A percentile compares a stretch with the other conserved stretches of the same genome.
Conservation (phyloP, 2,329 filamentous ascomycete species). For the Paecilomyces dactylethromorphus region DNA sequence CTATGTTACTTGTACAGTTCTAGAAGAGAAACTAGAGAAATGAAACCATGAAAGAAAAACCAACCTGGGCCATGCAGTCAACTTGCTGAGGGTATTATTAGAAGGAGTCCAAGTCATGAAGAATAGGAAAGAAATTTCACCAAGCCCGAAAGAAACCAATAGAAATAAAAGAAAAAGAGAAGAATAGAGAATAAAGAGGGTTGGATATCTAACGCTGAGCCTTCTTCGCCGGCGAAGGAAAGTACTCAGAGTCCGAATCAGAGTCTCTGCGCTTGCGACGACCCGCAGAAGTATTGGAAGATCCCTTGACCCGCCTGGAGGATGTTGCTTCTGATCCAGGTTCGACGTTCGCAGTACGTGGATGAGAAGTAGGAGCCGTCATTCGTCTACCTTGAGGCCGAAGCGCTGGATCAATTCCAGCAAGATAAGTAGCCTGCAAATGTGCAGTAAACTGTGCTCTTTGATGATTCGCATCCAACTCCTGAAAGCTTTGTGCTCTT, state of each 20-base stretch:
- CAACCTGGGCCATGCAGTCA: not conserved
- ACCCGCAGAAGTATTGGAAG: not conserved
- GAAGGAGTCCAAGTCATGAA: not conserved
- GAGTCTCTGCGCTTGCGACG: conserved; percentile 6
- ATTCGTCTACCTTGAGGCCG: not conserved
- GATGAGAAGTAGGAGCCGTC: not conserved
- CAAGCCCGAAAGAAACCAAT: not conserved
- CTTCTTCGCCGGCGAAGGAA: conserved; percentile 4
- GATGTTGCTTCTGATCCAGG: not conserved
- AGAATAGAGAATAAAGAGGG: not conserved
- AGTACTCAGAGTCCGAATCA: conserved; percentile 3
- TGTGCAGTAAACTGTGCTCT: not conserved
- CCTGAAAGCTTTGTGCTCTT: not conserved
- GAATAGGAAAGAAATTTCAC: not conserved
- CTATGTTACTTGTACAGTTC: not conserved
- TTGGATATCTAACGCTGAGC: not conserved
- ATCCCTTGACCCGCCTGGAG: not conserved
- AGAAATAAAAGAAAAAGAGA: too few relatives aligned
- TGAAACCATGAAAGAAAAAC: not conserved
- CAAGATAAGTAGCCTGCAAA: not conserved
- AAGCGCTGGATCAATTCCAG: not conserved
- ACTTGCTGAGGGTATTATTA: not conserved
- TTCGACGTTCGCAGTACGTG: not conserved
- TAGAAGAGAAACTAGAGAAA: not conserved
- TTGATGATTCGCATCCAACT: not conserved